phyloP scores from a whole-genome alignment of 495 filamentous ascomycete species.

The Amorphotheca resinae region DNA sequence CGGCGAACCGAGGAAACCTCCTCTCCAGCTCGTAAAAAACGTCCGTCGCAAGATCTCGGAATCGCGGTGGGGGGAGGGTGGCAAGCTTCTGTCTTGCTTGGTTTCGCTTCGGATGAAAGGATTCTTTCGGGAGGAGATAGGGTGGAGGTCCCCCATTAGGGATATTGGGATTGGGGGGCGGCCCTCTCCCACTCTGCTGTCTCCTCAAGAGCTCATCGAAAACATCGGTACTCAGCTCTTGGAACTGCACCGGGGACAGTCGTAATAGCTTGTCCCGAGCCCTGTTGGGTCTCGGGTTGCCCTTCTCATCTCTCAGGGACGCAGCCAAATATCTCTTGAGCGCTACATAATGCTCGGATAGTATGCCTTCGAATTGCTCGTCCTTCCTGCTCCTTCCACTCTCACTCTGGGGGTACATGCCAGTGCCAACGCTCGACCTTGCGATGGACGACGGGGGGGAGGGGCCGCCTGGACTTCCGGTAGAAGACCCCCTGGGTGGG shows the following conservation, averaged over 20 bases:
- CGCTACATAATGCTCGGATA: conserved; percentile 71
- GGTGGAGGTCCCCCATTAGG: conserved; percentile 44
- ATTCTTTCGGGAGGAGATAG: conserved; percentile 66
- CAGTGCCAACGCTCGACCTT: conserved; percentile 59
- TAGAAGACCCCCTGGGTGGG: conserved; percentile 31
- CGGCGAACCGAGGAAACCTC: conserved; percentile 71
- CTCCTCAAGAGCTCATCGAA: conserved; percentile 89
- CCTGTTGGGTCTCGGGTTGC: conserved; percentile 63
- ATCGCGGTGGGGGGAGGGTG: conserved; percentile 69
- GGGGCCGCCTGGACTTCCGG: conserved; percentile 38
- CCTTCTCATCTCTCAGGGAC: conserved; percentile 60
- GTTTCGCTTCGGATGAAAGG: conserved; percentile 94
- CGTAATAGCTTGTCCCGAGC: conserved; percentile 87
- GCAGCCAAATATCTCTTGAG: conserved; percentile 65
- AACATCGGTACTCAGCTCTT: conserved; percentile 93
- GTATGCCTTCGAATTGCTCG: conserved; percentile 30
- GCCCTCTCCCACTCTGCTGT: conserved; percentile 43
- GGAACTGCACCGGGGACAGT: conserved; percentile 82
- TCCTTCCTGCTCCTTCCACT: conserved; percentile 36
- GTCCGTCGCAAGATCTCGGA: conserved; percentile 86
- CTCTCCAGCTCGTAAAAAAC: conserved; percentile 91
- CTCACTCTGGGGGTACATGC: conserved; percentile 50
- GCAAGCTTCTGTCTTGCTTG: conserved; percentile 90
- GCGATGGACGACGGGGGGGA: conserved; percentile 82
- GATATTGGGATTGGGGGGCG: conserved; percentile 37